A percentile compares a stretch with the other conserved stretches of the same genome.
Evolutionary conservation across 75 land plant genomes (phyloP).

Genomic region (Ceratopteris richardii): DNA sequence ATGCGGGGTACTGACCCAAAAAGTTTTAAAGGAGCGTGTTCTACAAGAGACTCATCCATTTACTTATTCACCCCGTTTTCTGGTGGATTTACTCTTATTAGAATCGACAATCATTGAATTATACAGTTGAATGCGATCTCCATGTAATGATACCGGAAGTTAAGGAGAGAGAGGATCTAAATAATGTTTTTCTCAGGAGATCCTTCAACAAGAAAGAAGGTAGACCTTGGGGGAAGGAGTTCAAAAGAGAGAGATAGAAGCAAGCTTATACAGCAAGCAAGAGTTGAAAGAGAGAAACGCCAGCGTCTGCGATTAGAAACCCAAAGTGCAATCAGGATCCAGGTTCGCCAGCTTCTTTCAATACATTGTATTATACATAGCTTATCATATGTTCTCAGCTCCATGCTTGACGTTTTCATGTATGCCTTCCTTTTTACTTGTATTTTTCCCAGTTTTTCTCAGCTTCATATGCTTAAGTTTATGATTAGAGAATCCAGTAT

Average conservation of each 20-base stretch:
- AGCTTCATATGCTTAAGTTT: too few relatives aligned
- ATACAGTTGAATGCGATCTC: too few relatives aligned
- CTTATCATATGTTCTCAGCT: neutral
- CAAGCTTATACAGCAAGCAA: conserved; percentile 72
- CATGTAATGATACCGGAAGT: neutral
- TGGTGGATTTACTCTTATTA: too few relatives aligned
- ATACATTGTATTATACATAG: too few relatives aligned
- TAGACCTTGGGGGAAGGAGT: conserved; percentile 90
- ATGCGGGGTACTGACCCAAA: too few relatives aligned
- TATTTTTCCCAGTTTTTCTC: too few relatives aligned
- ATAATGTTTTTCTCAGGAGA: conserved; percentile 88
- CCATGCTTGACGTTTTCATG: neutral
- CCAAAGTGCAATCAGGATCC: conserved; percentile 60
- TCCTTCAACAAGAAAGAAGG: conserved; percentile 59
- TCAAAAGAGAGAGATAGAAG: conserved; percentile 78
- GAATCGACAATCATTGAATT: too few relatives aligned
- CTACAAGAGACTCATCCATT: too few relatives aligned
- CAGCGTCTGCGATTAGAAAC: conserved; percentile 46
- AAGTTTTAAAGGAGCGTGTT: too few relatives aligned
- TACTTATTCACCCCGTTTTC: too few relatives aligned
- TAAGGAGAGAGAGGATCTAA: neutral
- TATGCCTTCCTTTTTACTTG: too few relatives aligned
- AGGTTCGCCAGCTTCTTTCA: conserved; percentile 41
- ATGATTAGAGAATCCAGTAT: too few relatives aligned
- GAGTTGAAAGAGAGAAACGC: conserved; percentile 65